These are phyloP conservation scores for Verticillium zaregamsianum DNA, from an alignment of 2,329 filamentous ascomycete genomes.

Conservation along the genomic window DNA sequence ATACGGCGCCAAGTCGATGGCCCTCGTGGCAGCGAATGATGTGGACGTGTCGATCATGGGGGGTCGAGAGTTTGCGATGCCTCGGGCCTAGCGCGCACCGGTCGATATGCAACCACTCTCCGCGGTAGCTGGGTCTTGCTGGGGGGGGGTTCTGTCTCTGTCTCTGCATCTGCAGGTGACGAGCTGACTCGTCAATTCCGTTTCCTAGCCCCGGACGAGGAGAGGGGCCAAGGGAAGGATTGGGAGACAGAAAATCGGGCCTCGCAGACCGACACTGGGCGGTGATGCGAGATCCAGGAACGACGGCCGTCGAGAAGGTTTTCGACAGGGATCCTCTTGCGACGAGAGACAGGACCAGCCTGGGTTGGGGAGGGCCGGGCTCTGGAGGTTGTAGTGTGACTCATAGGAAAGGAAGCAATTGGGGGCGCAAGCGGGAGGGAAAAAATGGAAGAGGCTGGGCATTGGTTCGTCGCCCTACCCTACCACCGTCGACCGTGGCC, in stretches of 20 bases:
- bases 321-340: conserved; percentile 12
- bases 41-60: neutral
- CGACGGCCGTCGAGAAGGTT: conserved; percentile 1
- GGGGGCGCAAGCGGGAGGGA: neutral
- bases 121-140: neutral
- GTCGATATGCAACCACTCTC: conserved; percentile 10
- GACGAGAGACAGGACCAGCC: conserved; percentile 14
- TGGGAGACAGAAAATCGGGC: neutral
- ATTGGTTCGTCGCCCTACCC: neutral
- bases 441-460: neutral
- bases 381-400: neutral
- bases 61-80: conserved; percentile 6
- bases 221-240: neutral
- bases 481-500: neutral
- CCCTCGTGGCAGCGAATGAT: conserved; percentile 2
- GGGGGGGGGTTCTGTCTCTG: neutral
- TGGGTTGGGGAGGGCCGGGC: conserved; percentile 6
- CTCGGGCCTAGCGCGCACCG: conserved; percentile 7
- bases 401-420: neutral
- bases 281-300: conserved; percentile 15
- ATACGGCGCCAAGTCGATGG: neutral
- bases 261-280: conserved; percentile 1
- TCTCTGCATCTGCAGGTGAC: conserved; percentile 1
- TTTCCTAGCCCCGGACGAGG: conserved; percentile 1
- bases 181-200: conserved; percentile 14